These are phyloP conservation scores for Ganoderma meredithae DNA, from an alignment of 1,284 basidiomycete genomes.

Conservation along the genomic window DNA sequence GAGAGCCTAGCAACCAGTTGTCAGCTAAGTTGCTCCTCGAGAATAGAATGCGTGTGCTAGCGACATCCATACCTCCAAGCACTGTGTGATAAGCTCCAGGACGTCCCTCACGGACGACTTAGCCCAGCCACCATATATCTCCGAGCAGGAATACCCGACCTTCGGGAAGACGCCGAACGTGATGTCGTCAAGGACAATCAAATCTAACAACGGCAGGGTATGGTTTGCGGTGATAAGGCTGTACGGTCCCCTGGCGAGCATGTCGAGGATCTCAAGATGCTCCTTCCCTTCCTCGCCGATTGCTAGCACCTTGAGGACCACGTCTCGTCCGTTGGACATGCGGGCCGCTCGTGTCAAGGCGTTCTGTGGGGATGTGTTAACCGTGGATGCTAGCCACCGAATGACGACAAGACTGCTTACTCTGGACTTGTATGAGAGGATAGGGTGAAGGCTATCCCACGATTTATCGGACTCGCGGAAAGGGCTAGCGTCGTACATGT, in stretches of 20 bases:
- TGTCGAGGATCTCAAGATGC: slow-evolving; percentile 14
- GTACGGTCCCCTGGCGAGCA: background rate
- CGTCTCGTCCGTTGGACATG: background rate
- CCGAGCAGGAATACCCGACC: slow-evolving; percentile 25
- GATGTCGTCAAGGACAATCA: slow-evolving; percentile 41
- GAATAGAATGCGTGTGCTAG: background rate
- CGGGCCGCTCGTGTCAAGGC: slow-evolving; percentile 3
- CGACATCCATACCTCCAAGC: slow-evolving; percentile 33
- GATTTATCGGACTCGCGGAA: background rate
- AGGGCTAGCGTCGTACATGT: background rate
- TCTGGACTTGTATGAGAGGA: background rate
- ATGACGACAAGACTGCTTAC: background rate
- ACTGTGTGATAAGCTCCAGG: slow-evolving; percentile 42
- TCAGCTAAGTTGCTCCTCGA: no score
- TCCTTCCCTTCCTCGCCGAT: slow-evolving; percentile 9
- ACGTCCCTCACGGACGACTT: slow-evolving; percentile 42
- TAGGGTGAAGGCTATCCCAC: background rate
- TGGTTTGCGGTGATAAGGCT: slow-evolving; percentile 20
- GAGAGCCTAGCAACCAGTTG: slow-evolving; percentile 5
- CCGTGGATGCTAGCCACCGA: no score
- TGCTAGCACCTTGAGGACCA: slow-evolving; percentile 10
- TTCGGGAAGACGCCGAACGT: slow-evolving; percentile 42
- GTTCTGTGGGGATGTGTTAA: slow-evolving; percentile 2
- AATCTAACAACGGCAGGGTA: slow-evolving; percentile 32
- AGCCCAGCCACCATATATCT: slow-evolving; percentile 31